These are phyloP conservation scores for Phialophora expanda DNA, from an alignment of 2,329 filamentous ascomycete genomes.

Conservation along the genomic window DNA sequence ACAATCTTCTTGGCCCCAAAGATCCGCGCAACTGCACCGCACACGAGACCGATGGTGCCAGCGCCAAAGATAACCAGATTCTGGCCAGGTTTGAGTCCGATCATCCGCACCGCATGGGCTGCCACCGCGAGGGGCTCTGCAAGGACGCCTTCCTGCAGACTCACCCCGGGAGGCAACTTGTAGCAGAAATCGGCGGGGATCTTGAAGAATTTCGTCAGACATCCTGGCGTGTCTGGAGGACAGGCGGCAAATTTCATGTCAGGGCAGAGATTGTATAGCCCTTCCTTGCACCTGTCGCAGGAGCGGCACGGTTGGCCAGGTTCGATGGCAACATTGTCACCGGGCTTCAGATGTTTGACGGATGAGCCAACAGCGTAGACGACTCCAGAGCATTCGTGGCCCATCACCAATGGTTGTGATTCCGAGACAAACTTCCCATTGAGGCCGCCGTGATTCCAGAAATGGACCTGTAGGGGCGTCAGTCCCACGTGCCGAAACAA, in stretches of 20 bases:
- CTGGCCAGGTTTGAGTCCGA: constrained; percentile 49
- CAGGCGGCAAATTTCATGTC: constrained; percentile 50
- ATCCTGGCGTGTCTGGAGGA: constrained; percentile 48
- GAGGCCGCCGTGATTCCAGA: constrained; percentile 49
- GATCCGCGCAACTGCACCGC: constrained; percentile 64
- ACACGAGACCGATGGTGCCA: constrained; percentile 61
- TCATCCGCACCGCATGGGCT: constrained; percentile 51
- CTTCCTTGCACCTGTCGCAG: constrained; percentile 46
- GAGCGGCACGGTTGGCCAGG: constrained; percentile 46
- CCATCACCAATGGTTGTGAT: constrained; percentile 42
- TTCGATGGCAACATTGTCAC: constrained; percentile 47
- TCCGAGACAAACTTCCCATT: constrained; percentile 41
- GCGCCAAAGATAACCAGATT: constrained; percentile 48
- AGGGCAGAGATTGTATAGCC: constrained; percentile 51
- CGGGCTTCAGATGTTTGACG: constrained; percentile 39
- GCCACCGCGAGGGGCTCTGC: constrained; percentile 58
- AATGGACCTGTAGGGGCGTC: constrained; percentile 44
- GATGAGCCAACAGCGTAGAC: constrained; percentile 40
- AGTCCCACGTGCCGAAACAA: background rate
- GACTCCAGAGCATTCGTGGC: constrained; percentile 43
- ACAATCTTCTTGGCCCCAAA: constrained; percentile 65
- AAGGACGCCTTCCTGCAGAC: constrained; percentile 52
- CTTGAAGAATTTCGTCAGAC: constrained; percentile 46
- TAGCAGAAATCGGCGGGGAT: constrained; percentile 50
- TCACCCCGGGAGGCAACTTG: constrained; percentile 46